Evolutionary conservation across 495 filamentous ascomycete genomes (phyloP), one percentile per base, ranked within the genome.

Genomic region (Neurospora tetraspora): DNA sequence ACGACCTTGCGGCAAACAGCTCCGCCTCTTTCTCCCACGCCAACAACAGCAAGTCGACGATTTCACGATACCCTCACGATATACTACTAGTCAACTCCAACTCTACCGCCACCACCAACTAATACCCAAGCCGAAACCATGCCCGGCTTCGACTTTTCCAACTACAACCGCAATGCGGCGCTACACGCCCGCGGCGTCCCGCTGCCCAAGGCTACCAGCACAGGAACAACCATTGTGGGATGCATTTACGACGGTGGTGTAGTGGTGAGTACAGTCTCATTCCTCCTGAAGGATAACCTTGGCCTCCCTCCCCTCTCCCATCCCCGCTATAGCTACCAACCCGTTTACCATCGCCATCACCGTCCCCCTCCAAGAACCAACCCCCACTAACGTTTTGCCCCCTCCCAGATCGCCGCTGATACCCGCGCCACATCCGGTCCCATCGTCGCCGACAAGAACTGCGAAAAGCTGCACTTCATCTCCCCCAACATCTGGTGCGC

Each of bases 361-460:
- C 36, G 75, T 9, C 47, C 20, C 7, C 27, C 34, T 36, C 34
- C 34, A 36, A 36, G 5, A 2, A 42, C 14, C 39, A 42, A 42
- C 14, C 0, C 39, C 16, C 39, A 37, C 71, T 73, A n/a, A 73
- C 68, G 2, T 14, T 5, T 14, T 14, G 11, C 18, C n/a, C 71
- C 23, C 39, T 69, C n/a, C 68, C 79, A 93, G 91, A 97, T 97
- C 83, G 94, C 94, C 73, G 94, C 94, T 85, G 96, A 98, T 85
- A 99, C 96, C 76, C 89, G 96, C 90, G 96, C 96, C 71, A 99
- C 96, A 47, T 94, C 92, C 74, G 96, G 96, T 23, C 93, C 94
- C 47, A 99, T 99, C 82, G 96, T 99, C 78, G 96, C 96, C 80
- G 96, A 99, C 89, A 99, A 99, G 93, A 99, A 99, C 89, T 99